Base-by-base conservation (phyloP, 345 rosid genomes). In the Eucalyptus sp. region DNA sequence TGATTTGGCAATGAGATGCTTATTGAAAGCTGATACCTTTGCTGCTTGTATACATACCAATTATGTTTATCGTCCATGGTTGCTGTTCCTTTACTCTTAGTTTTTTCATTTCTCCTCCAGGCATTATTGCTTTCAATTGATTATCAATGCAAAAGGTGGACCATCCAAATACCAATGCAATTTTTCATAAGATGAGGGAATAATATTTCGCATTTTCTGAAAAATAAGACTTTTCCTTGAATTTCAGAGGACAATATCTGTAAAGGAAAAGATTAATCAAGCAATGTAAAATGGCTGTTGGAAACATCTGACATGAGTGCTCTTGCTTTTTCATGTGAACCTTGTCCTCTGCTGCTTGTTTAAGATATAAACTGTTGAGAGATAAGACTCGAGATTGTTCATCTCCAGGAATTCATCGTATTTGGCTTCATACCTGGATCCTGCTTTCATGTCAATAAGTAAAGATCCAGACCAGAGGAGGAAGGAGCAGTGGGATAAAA, bases 401-500 rank as follows among this genome's bases (percentile, higher is more conserved):
- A 68, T 86, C 95, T 89, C 37, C 93, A 97, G 99, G 97, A 96
- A 91, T 91, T 96, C 99, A 27, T 87, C 96, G 58, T 93, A 94
- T 91, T 91, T 96, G 94, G 99, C 94, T 92, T 94, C 98, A 13
- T 97, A 93, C 89, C 90, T 98, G 94, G 99, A 98, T 95, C 99
- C 99, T 52, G 96, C 99, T 88, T 98, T 98, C 93, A 97, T 98
- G 98, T 97, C 99, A 18, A 90, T 96, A 89, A 95, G 96, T 48
- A 98, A 96, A 94, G 99, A 98, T 94, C 99, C 99, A 87, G 99
- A 98, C 92, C 93, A 96, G 92, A 94, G 97, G 91, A 98, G 96
- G 64, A 91, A 90, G 92, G 99, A 98, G 91, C 99, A 95, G 91
- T 98, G 99, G 99, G 99, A 98, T 92, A 98, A 97, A 91, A 94